A percentile compares a stretch with the other conserved stretches of the same genome.
These are phyloP conservation scores for Persicaria tinctoria DNA, from an alignment of 148 eudicot genomes.

Conservation along the genomic window DNA sequence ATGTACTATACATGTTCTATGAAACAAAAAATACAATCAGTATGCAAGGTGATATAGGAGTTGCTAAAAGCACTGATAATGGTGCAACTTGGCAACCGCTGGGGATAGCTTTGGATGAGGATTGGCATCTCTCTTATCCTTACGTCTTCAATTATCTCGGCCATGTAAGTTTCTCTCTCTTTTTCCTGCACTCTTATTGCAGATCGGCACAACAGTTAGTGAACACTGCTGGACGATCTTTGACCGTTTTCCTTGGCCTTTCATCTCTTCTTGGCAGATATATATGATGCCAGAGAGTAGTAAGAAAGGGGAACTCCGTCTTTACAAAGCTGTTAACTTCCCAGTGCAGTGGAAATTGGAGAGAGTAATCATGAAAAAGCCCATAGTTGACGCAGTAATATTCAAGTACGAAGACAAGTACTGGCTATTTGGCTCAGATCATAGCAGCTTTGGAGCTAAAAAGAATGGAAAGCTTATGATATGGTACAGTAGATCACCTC, in stretches of 20 bases:
- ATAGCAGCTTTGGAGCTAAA: slow-evolving; percentile 53
- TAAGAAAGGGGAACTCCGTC: slow-evolving; percentile 74
- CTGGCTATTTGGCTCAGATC: slow-evolving; percentile 96
- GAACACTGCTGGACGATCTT: background rate
- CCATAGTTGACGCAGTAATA: slow-evolving; percentile 79
- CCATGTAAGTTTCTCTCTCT: slow-evolving; percentile 34
- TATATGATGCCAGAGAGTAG: slow-evolving; percentile 97
- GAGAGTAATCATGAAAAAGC: slow-evolving; percentile 62
- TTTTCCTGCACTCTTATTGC: background rate
- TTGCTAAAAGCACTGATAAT: slow-evolving; percentile 72
- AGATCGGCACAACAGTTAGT: background rate
- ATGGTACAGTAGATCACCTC: slow-evolving; percentile 78
- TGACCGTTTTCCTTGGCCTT: background rate
- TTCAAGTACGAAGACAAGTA: slow-evolving; percentile 46
- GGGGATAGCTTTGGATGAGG: slow-evolving; percentile 90
- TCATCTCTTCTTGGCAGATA: slow-evolving; percentile 30
- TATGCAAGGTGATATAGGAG: slow-evolving; percentile 96
- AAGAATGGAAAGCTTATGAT: slow-evolving; percentile 85
- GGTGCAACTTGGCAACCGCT: slow-evolving; percentile 90
- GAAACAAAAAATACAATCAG: slow-evolving; percentile 84
- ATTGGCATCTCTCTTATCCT: slow-evolving; percentile 97
- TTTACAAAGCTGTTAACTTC: slow-evolving; percentile 62
- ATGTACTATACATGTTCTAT: slow-evolving; percentile 60
- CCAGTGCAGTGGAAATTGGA: slow-evolving; percentile 82
- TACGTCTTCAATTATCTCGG: slow-evolving; percentile 65